Conservation (phyloP, 1,284 basidiomycete species). For the Golubevia pallescens region DNA sequence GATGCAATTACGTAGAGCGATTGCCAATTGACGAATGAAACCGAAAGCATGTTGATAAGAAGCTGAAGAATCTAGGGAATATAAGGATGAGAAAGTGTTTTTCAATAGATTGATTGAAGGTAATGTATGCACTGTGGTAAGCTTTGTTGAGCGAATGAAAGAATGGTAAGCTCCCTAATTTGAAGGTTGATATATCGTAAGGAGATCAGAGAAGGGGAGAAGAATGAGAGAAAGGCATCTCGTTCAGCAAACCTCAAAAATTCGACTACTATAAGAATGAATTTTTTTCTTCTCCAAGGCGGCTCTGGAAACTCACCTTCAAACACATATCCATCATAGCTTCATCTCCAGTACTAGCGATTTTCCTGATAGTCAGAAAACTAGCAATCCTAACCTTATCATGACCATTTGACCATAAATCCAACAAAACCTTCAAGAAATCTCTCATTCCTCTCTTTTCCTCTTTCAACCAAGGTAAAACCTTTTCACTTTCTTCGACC, state of each 20-base stretch:
- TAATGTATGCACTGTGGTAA: conserved; percentile 82
- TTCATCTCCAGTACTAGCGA: conserved; percentile 81
- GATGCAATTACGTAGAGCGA: conserved; percentile 88
- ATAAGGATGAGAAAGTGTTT: conserved; percentile 92
- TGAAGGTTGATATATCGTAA: background rate
- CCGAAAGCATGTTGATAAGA: conserved; percentile 93
- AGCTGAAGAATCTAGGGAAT: conserved; percentile 73
- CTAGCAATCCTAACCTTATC: conserved; percentile 86
- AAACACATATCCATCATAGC: conserved; percentile 83
- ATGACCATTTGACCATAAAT: conserved; percentile 74
- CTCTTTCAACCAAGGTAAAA: conserved; percentile 74
- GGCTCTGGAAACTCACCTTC: too few relatives aligned
- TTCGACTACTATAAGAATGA: too few relatives aligned
- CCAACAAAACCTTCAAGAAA: conserved; percentile 76
- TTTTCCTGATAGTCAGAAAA: conserved; percentile 82
- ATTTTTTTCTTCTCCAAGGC: too few relatives aligned
- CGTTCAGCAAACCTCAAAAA: background rate
- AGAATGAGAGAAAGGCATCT: background rate
- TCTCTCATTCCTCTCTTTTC: conserved; percentile 63
- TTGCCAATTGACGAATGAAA: conserved; percentile 93
- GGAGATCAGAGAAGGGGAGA: conserved; percentile 3
- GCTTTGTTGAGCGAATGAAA: conserved; percentile 80
- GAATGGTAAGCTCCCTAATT: conserved; percentile 80
- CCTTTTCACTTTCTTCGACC: conserved; percentile 80
- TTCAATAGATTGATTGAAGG: conserved; percentile 98